Conservation (phyloP, 1,139 yeast genomes). For the Lodderomyces pseudojiufengensis region DNA sequence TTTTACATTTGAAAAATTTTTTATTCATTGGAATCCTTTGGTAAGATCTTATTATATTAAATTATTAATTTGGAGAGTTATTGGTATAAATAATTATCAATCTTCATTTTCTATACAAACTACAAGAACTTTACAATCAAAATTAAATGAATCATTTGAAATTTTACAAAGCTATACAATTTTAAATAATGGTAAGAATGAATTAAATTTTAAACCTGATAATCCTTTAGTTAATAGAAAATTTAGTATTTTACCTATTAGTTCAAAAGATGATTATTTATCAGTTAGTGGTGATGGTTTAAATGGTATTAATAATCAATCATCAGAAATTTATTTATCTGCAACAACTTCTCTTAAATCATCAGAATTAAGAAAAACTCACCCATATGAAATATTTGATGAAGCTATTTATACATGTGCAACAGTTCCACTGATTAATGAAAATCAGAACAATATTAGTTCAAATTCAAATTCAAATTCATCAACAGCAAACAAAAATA, state of each 20-base stretch:
- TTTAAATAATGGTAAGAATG: slow-evolving; percentile 9
- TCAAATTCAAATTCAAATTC: not conserved
- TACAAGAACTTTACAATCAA: slow-evolving; percentile 28
- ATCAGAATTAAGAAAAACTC: slow-evolving; percentile 44
- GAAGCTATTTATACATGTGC: slow-evolving; percentile 67
- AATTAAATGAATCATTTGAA: slow-evolving; percentile 23
- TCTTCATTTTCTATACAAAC: slow-evolving; percentile 31
- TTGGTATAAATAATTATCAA: slow-evolving; percentile 47
- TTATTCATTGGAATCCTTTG: slow-evolving; percentile 78
- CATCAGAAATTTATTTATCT: slow-evolving; percentile 7
- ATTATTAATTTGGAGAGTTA: slow-evolving; percentile 63
- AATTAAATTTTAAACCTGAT: slow-evolving; percentile 36
- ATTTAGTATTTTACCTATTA: slow-evolving; percentile 40
- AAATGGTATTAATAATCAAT: slow-evolving; percentile 6
- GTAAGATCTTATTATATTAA: slow-evolving; percentile 68
- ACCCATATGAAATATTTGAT: slow-evolving; percentile 73
- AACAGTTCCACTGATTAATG: slow-evolving; percentile 7
- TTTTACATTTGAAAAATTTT: slow-evolving; percentile 49
- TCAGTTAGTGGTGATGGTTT: slow-evolving; percentile 18
- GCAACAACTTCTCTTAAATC: slow-evolving; percentile 16
- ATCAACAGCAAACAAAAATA: slow-evolving; percentile 8
- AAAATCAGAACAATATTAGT: not conserved
- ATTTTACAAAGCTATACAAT: slow-evolving; percentile 17
- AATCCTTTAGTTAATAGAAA: slow-evolving; percentile 52
- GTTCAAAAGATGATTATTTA: slow-evolving; percentile 26